Conservation (phyloP, 2,329 filamentous ascomycete species). For the Botrytis paeoniae region DNA sequence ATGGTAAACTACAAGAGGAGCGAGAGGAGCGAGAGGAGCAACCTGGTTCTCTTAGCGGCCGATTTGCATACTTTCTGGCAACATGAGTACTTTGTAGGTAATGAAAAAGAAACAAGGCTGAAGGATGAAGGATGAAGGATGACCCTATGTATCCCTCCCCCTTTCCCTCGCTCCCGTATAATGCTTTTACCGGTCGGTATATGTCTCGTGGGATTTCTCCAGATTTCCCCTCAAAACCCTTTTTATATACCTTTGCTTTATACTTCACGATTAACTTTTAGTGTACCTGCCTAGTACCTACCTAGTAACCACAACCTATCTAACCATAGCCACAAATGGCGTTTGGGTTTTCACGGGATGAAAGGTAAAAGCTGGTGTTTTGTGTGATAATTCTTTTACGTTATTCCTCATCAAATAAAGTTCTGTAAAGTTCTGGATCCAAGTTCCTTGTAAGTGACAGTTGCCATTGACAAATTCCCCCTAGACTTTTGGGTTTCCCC, state of each 20-base stretch:
- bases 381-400: slow-evolving; percentile 1
- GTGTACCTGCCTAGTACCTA: neutral
- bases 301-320: neutral
- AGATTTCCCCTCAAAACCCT: neutral
- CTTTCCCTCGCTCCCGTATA: neutral
- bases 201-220: neutral
- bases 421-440: neutral
- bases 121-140: neutral
- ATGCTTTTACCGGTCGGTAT: neutral
- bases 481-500: slow-evolving; percentile 5
- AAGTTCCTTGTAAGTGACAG: slow-evolving; percentile 25
- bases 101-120: neutral
- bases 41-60: neutral
- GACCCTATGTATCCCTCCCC: neutral
- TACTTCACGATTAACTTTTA: neutral
- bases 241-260: neutral
- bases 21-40: neutral
- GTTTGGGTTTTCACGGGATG: neutral
- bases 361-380: neutral
- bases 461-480: slow-evolving; percentile 25
- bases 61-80: neutral
- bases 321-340: neutral
- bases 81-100: neutral
- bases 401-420: neutral
- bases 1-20: neutral